A percentile compares a stretch with the other conserved stretches of the same genome.
Conservation (phyloP, 331 rosid species). For the Rosa hybrid region DNA sequence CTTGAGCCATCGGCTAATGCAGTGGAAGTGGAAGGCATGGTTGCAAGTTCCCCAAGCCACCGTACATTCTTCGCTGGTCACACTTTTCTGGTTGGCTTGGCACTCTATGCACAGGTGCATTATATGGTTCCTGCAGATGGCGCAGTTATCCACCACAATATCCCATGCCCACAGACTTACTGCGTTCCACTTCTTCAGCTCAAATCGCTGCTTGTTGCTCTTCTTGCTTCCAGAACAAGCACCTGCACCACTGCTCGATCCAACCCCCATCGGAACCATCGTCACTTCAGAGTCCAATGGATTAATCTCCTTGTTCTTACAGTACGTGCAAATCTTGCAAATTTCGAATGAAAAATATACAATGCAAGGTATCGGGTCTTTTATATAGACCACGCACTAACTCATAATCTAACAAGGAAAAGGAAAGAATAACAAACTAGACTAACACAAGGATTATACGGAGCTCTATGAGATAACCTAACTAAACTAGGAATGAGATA, state of each 20-base stretch:
- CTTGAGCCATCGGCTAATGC: conserved; percentile 35
- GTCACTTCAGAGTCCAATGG: not conserved
- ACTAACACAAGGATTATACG: too few species aligned
- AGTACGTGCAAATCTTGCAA: too few species aligned
- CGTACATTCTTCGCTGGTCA: not conserved
- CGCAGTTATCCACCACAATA: not conserved
- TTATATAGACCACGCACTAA: too few species aligned
- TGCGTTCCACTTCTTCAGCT: not conserved
- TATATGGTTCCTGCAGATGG: not conserved
- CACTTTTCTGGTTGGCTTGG: not conserved
- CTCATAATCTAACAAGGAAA: too few species aligned
- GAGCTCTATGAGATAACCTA: too few species aligned
- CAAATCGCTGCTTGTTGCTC: not conserved
- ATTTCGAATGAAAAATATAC: too few species aligned
- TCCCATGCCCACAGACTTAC: not conserved
- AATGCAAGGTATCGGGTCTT: too few species aligned
- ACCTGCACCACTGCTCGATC: not conserved
- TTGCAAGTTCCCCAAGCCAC: conserved; percentile 26
- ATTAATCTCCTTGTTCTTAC: too few species aligned
- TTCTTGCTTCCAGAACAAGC: not conserved
- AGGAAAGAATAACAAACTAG: too few species aligned
- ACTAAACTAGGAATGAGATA: too few species aligned
- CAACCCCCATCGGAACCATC: not conserved
- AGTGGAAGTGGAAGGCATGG: conserved; percentile 37
- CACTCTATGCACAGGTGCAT: not conserved